phyloP scores from a whole-genome alignment of 305 asterid genomes.

The Andrographis paniculata region DNA sequence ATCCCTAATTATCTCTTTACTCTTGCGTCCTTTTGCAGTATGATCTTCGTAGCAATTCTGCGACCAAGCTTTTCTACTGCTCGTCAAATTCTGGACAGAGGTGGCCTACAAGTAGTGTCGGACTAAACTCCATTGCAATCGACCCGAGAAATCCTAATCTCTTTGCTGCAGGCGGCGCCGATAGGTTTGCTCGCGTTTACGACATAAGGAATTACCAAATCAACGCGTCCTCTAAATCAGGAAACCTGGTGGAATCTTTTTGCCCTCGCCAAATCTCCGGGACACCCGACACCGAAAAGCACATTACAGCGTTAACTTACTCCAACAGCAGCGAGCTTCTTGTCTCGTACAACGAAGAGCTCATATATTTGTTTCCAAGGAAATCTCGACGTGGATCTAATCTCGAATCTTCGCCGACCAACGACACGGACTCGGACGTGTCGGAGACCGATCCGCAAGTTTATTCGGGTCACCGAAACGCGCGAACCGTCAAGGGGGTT shows the following conservation, averaged over 20 bases:
- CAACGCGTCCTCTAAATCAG: slow-evolving; percentile 33
- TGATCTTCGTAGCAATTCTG: slow-evolving; percentile 63
- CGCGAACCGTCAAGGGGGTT: slow-evolving; percentile 71
- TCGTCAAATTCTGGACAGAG: slow-evolving; percentile 30
- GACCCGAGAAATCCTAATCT: slow-evolving; percentile 79
- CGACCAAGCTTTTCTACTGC: slow-evolving; percentile 63
- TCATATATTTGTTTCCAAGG: slow-evolving; percentile 62
- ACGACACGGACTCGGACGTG: slow-evolving; percentile 18
- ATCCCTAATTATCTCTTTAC: slow-evolving; percentile 4
- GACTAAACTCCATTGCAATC: slow-evolving; percentile 55
- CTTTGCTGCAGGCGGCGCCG: slow-evolving; percentile 71
- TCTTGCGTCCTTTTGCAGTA: slow-evolving; percentile 41
- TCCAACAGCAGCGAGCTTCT: slow-evolving; percentile 66
- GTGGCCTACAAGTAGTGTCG: slow-evolving; percentile 31
- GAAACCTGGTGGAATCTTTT: slow-evolving; percentile 41
- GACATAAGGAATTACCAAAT: slow-evolving; percentile 54
- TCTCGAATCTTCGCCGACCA: slow-evolving; percentile 32
- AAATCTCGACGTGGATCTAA: slow-evolving; percentile 53
- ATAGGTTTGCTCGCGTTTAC: slow-evolving; percentile 65
- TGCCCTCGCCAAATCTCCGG: slow-evolving; percentile 51
- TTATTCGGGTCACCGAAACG: slow-evolving; percentile 72
- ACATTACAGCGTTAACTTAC: slow-evolving; percentile 65
- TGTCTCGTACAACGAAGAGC: slow-evolving; percentile 66
- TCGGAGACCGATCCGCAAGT: slow-evolving; percentile 31
- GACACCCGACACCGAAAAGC: slow-evolving; percentile 38